Evolutionary conservation across 768 basidiomycete species (phyloP), one percentile per base, ranked within the genome.

Genomic region (Leccinum disarticulatum): DNA sequence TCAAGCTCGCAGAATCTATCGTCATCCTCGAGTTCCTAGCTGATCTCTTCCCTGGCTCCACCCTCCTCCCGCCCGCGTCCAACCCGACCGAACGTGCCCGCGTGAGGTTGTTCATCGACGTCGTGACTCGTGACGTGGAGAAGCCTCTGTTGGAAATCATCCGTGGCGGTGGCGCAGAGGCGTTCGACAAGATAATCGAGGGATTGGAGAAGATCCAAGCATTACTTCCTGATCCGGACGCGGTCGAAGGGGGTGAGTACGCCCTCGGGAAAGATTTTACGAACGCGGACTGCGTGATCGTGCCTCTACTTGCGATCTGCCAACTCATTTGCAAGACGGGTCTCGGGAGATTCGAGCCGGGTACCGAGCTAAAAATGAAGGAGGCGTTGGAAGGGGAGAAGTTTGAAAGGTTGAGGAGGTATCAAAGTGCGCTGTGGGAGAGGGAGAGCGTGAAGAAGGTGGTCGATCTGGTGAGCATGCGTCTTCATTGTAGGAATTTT

Each of bases 281-380:
- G 31, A 81, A 81, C 57, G 87, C 86, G 4, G 88, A 88, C 64
- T 81, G 82, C 22, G 82, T 80, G 1, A 69, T 85, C 31, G 75
- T 77, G 5, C 86, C 88, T 4, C 81, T 85, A 74, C 64, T 88
- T 9, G 82, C 77, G 3, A 72, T 83, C 7, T 60, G 79, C 35
- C 76, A 80, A 48, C 54, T 81, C 1, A 0, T 28, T 8, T 62
- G 82, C n/a, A 74, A 73, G 67, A 78, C 82, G 56, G 83, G 85
- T 47, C 36, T 83, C 19, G 84, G 86, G 0, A 73, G 67, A 31
- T 87, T 73, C 59, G 74, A 77, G 25, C 74, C 69, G 27, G 86
- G 81, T 8, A 74, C 77, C 17, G 85, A 83, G 0, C 68, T 67
- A 52, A 79, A 76, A 64, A 70, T 79, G 0, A 72, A 76, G 28